Base-by-base conservation (phyloP, 2,329 filamentous ascomycete genomes). In the Ciborinia camelliae region DNA sequence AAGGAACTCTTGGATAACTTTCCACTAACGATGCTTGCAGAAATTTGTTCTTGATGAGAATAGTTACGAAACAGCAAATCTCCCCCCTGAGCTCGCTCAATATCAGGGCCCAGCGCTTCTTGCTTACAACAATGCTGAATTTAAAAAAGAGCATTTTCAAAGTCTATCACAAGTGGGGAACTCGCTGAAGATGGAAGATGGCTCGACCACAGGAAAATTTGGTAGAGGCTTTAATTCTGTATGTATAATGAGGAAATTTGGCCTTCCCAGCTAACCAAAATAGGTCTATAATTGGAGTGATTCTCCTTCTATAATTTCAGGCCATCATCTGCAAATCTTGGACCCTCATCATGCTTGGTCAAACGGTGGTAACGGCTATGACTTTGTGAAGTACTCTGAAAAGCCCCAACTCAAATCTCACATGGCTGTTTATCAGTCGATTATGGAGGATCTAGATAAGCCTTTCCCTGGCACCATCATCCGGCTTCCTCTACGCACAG, bases 211-310 rank as follows among this genome's bases (percentile, higher is more conserved):
- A 12, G 76, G 76, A 9, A 75, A 74, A 50, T 77, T 76, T 70
- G 76, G 76, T 2, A 70, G 74, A 52, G 76, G 76, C 1, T 77
- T 77, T 50, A 76, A 76, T 62, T 75, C 75, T 23, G 75, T 76
- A 67, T 41, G 71, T 67, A 37, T 23, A 18, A 30, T 30, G 18
- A 41, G 2, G 26, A 14, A 3, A 14, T 45, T 41, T 20, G 5
- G 4, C n/a, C 9, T 8, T 45, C 20, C 52, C 23, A 59, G 68
- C 54, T 54, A n/a, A 63, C 39, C 8, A 12, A 23, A 41, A 9
- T 28, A 74, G 71, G 70, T 74, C 1, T 77, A 77, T 53, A 76
- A 77, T 59, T 77, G 73, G 73, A 77, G 75, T 0, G 76, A 77
- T 65, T 74, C 72, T 7, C 75, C 75, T n/a, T 74, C 73, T 12